Conservation (phyloP, 2,329 filamentous ascomycete genomes). For the Paracamarosporium sp. region DNA sequence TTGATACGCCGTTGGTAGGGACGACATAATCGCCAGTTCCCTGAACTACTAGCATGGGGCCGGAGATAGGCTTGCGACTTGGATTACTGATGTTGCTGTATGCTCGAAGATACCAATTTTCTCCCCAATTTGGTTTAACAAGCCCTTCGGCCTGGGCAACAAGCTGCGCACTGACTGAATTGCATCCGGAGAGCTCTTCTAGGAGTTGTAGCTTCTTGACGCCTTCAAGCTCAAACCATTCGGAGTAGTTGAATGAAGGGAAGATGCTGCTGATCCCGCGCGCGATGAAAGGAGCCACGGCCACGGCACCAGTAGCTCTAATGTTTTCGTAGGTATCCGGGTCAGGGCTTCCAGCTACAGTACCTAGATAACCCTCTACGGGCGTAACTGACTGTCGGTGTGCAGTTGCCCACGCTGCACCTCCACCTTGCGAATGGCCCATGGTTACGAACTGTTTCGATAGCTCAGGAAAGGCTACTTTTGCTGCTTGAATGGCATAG, state of each 20-base stretch:
- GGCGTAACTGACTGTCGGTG: constrained; percentile 6
- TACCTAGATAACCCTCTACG: constrained; percentile 12
- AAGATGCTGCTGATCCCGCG: background rate
- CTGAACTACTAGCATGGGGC: constrained; percentile 8
- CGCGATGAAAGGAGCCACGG: background rate
- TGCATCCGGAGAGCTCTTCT: background rate
- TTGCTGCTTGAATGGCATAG: constrained; percentile 53
- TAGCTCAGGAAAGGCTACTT: constrained; percentile 45
- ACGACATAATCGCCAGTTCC: background rate
- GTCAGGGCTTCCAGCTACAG: background rate
- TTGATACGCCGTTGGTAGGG: background rate
- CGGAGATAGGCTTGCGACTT: constrained; percentile 6
- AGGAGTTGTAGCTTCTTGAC: background rate
- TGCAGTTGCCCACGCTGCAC: constrained; percentile 49
- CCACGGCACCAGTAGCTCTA: background rate
- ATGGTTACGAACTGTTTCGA: constrained; percentile 51
- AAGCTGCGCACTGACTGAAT: constrained; percentile 1
- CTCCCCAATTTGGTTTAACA: background rate
- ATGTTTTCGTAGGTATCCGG: background rate
- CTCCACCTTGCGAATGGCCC: constrained; percentile 58
- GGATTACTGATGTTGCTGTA: constrained; percentile 3
- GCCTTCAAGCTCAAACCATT: constrained; percentile 3
- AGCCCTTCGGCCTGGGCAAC: background rate
- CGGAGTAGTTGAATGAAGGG: background rate
- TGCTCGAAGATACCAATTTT: constrained; percentile 1